Base-by-base conservation (phyloP, 345 rosid species). In the Eucalyptus marginata region DNA sequence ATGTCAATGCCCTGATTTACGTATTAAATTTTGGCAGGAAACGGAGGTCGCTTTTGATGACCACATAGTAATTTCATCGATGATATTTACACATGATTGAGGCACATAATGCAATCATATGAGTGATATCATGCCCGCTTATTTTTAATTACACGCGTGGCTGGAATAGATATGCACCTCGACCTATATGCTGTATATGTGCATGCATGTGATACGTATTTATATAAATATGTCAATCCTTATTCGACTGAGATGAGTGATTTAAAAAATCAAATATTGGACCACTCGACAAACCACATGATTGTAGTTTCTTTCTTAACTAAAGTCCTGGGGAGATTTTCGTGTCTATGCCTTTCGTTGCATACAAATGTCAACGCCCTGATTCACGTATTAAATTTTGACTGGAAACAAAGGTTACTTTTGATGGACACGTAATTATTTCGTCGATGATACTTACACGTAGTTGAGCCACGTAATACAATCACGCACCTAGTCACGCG, bases 11-110 rank as follows among this genome's bases (percentile, higher is more conserved):
- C 24, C 9, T 14, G 22, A 33, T 33, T 71, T 13, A 33, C 4
- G 7, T 9, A 33, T 36, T 31, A 4, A 31, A n/a, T n/a, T 66
- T n/a, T 15, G 31, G 10, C 0, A 0, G 20, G 8, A 31, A 33
- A 17, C 44, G 8, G 8, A 68, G 80, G 24, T 31, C 17, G 2
- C 80, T 8, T 17, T 68, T 16, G 79, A 66, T 66, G n/a, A 1
- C 36, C 36, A n/a, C 40, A 14, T 66, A 2, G 2, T 15, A 66
- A 7, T 17, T 66, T 4, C 80, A 16, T 31, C 0, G 3, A 31
- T 31, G 10, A 4, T 4, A 4, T 22, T 68, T 68, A 31, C 4
- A 8, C 80, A 16, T 14, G 4, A n/a, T 29, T 13, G 33, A 13
- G 33, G 4, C 17, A 29, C 9, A 1, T 29, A 16, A 62, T 29